phyloP scores from a whole-genome alignment of 108 stramenopile genomes.

The Discostella pseudostelligera region DNA sequence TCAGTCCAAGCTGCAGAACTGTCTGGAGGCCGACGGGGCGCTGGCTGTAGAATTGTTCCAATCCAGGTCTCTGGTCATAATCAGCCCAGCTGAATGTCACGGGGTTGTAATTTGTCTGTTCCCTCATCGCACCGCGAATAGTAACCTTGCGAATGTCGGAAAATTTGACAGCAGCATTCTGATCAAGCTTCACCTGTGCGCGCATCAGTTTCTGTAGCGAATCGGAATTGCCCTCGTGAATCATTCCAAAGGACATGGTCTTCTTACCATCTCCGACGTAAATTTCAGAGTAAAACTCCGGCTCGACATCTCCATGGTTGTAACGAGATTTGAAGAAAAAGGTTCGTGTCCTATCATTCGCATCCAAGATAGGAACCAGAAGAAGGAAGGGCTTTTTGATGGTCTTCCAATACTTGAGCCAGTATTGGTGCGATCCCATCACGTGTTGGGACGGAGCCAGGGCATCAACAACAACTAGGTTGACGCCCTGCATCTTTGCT shows the following conservation, averaged over 20 bases:
- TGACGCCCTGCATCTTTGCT: conserved; percentile 27
- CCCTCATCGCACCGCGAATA: conserved; percentile 38
- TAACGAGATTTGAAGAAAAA: conserved; percentile 44
- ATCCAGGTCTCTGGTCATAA: conserved; percentile 57
- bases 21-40: conserved; percentile 59
- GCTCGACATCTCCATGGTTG: conserved; percentile 35
- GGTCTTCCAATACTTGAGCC: conserved; percentile 36
- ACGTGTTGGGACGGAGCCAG: conserved; percentile 33
- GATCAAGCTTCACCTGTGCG: conserved; percentile 13
- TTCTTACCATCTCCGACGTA: conserved; percentile 41
- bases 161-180: conserved; percentile 24
- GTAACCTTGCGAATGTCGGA: conserved; percentile 42
- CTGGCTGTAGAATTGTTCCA: conserved; percentile 65
- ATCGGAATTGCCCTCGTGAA: conserved; percentile 34
- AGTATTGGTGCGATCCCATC: conserved; percentile 27
- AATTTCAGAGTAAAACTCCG: conserved; percentile 45
- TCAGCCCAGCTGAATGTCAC: conserved; percentile 42
- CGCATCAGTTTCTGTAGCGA: conserved; percentile 25
- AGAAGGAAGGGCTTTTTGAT: conserved; percentile 39
- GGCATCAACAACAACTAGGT: conserved; percentile 43
- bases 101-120: conserved; percentile 35
- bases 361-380: conserved; percentile 36
- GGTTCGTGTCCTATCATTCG: conserved; percentile 20
- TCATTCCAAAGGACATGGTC: conserved; percentile 48
- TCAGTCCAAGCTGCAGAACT: conserved; percentile 51